phyloP scores from a whole-genome alignment of 106 monocot genomes.

The Allium cepa region DNA sequence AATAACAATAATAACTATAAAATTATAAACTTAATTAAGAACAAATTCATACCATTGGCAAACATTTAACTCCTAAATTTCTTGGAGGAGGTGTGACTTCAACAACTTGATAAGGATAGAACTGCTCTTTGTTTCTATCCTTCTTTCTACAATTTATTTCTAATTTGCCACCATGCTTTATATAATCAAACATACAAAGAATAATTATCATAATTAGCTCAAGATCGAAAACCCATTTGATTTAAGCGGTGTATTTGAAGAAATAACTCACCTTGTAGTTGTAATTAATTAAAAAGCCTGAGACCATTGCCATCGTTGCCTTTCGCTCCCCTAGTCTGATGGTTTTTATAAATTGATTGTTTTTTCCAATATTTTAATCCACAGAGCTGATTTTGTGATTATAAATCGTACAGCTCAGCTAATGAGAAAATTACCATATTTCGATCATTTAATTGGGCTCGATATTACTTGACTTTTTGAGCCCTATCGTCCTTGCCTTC shows the following conservation, averaged over 20 bases:
- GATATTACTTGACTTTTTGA: too few species aligned
- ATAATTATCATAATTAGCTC: not conserved
- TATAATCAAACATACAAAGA: not conserved
- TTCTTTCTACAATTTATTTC: conserved; percentile 42
- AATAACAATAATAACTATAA: too few species aligned
- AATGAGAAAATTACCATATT: too few species aligned
- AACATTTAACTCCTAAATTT: conserved; percentile 53
- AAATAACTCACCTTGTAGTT: conserved; percentile 2
- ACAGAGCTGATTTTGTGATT: too few species aligned
- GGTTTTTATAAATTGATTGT: not conserved
- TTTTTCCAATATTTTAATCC: not conserved
- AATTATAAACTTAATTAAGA: too few species aligned
- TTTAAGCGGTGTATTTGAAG: not conserved
- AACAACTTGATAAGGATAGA: conserved; percentile 48
- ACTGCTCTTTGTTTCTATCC: conserved; percentile 30
- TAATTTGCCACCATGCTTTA: conserved; percentile 9
- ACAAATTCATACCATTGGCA: conserved; percentile 16
- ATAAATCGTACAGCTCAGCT: too few species aligned
- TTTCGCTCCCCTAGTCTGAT: not conserved
- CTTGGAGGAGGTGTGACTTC: conserved; percentile 56
- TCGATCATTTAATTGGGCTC: too few species aligned
- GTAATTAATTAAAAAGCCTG: not conserved
- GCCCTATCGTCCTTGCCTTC: too few species aligned
- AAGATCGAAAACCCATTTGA: not conserved
- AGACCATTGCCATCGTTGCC: conserved; percentile 4